Conservation (phyloP, 176 grass and related monocot species). For the Rhynchospora pubera region DNA sequence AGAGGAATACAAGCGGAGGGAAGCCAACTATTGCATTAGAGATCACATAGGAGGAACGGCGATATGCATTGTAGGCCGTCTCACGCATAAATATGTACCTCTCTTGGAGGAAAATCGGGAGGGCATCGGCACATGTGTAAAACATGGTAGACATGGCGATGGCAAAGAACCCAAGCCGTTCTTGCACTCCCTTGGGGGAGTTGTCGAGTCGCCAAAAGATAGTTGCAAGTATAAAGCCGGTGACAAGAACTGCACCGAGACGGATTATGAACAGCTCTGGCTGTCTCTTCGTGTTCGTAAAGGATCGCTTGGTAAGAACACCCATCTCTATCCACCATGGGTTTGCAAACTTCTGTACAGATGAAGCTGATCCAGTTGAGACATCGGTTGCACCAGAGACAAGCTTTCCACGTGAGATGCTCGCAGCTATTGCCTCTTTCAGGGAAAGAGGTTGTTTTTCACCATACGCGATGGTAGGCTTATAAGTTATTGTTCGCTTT, state of each 20-base stretch:
- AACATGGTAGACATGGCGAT: constrained; percentile 99
- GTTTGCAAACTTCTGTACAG: constrained; percentile 72
- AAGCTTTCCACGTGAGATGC: constrained; percentile 94
- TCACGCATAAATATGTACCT: constrained; percentile 98
- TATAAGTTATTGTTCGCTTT: constrained; percentile 25
- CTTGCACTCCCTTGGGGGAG: constrained; percentile 82
- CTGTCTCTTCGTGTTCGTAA: constrained; percentile 69
- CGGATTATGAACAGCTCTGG: constrained; percentile 86
- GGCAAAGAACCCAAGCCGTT: constrained; percentile 89
- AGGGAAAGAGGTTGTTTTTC: constrained; percentile 44
- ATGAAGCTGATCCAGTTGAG: constrained; percentile 13
- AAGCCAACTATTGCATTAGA: constrained; percentile 82
- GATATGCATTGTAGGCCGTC: constrained; percentile 96
- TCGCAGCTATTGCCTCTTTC: constrained; percentile 69
- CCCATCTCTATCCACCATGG: constrained; percentile 92
- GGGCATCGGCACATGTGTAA: constrained; percentile 94
- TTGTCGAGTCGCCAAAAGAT: constrained; percentile 97
- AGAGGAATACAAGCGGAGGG: constrained; percentile 66
- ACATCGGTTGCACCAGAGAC: constrained; percentile 69
- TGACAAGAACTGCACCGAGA: constrained; percentile 64
- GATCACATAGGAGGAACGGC: constrained; percentile 91
- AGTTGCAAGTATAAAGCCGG: constrained; percentile 86
- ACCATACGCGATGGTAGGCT: background rate
- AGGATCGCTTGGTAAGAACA: constrained; percentile 71
- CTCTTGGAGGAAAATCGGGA: constrained; percentile 92